These are phyloP conservation scores for Phytophthora rubi DNA, from an alignment of 352 stramenopile species.

Conservation along the genomic window DNA sequence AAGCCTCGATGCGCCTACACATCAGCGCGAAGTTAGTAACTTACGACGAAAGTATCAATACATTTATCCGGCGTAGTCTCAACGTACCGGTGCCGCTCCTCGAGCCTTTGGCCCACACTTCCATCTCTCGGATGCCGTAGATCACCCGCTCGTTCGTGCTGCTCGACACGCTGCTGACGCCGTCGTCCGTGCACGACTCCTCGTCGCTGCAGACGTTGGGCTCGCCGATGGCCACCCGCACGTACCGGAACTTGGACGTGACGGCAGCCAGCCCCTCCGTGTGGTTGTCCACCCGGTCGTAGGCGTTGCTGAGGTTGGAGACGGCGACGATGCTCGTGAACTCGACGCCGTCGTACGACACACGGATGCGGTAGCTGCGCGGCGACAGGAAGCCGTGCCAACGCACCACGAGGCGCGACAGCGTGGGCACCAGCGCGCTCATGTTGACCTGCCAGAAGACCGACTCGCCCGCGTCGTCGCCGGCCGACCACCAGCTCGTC, in stretches of 20 bases:
- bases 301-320: slow-evolving; percentile 44
- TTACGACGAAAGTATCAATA: background rate
- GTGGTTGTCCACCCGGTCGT: slow-evolving; percentile 77
- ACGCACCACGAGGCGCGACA: slow-evolving; percentile 71
- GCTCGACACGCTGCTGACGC: slow-evolving; percentile 13
- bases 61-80: too few species aligned
- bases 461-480: slow-evolving; percentile 44
- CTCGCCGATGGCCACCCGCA: slow-evolving; percentile 58
- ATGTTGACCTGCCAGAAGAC: slow-evolving; percentile 86
- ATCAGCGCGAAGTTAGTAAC: background rate
- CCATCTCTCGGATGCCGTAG: slow-evolving; percentile 82
- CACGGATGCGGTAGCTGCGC: slow-evolving; percentile 57
- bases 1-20: slow-evolving; percentile 15
- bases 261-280: slow-evolving; percentile 50
- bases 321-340: slow-evolving; percentile 69
- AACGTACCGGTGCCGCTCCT: slow-evolving; percentile 45
- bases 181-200: slow-evolving; percentile 52
- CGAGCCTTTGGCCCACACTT: slow-evolving; percentile 66
- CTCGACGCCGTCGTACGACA: slow-evolving; percentile 64
- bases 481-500: slow-evolving; percentile 83
- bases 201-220: slow-evolving; percentile 57
- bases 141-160: slow-evolving; percentile 64
- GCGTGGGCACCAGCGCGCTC: slow-evolving; percentile 44
- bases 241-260: slow-evolving; percentile 55
- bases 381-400: slow-evolving; percentile 82